Evolutionary conservation across 768 basidiomycete species (phyloP).

Genomic region (Phylloporus sp.): DNA sequence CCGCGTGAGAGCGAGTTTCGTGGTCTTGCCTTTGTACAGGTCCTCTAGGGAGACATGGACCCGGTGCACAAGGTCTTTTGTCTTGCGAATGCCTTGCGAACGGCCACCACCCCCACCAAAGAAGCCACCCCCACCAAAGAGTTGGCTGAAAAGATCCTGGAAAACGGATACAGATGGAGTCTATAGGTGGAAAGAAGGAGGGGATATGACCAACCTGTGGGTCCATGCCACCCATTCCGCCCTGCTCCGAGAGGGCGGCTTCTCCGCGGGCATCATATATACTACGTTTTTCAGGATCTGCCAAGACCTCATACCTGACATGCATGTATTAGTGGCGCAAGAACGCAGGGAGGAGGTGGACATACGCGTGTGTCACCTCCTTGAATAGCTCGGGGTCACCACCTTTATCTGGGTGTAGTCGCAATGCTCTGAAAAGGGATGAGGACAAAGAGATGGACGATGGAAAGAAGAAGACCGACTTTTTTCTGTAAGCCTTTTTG

Average conservation of each 20-base stretch:
- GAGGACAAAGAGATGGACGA: conserved; percentile 1
- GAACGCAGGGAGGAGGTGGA: conserved; percentile 14
- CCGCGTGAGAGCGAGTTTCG: conserved; percentile 93
- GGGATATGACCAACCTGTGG: conserved; percentile 61
- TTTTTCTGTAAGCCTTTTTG: conserved; percentile 95
- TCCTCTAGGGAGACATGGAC: conserved; percentile 97
- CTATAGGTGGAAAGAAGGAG: background rate
- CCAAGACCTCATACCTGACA: conserved; percentile 86
- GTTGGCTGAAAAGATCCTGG: conserved; percentile 93
- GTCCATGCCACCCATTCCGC: conserved; percentile 95
- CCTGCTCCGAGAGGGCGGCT: conserved; percentile 80
- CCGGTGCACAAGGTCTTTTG: conserved; percentile 97
- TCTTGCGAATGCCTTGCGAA: conserved; percentile 77
- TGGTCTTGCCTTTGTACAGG: conserved; percentile 97
- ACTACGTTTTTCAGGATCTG: conserved; percentile 75
- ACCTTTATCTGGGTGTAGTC: conserved; percentile 89
- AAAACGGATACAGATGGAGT: background rate
- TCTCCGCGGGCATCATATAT: conserved; percentile 91
- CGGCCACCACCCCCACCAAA: conserved; percentile 65
- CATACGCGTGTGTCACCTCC: conserved; percentile 92
- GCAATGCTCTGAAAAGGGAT: conserved; percentile 55
- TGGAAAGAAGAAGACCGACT: conserved; percentile 40
- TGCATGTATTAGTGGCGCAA: background rate
- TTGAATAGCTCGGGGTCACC: conserved; percentile 97
- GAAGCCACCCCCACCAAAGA: conserved; percentile 83